Conservation (phyloP, 2,329 filamentous ascomycete genomes). For the Fusarium sambucinum region DNA sequence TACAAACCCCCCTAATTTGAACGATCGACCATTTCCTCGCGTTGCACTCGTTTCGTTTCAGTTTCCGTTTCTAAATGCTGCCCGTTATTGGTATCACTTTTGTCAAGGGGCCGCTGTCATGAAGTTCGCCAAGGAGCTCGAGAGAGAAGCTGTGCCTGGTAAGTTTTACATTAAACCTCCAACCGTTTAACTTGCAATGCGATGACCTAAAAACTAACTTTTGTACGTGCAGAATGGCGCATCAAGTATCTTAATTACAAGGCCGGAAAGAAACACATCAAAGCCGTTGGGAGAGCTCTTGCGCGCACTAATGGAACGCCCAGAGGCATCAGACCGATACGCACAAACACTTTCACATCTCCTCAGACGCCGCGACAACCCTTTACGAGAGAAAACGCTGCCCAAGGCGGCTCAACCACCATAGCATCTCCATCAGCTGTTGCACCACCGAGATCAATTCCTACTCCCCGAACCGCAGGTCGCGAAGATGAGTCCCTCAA, state of each 20-base stretch:
- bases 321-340: constrained; percentile 51
- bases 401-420: constrained; percentile 16
- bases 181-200: not conserved
- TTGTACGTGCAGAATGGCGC: constrained; percentile 76
- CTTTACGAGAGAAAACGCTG: constrained; percentile 16
- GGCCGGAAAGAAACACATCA: constrained; percentile 93
- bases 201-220: constrained; percentile 12
- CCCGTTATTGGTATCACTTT: constrained; percentile 21
- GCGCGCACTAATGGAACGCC: constrained; percentile 70
- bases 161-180: constrained; percentile 41
- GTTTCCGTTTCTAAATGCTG: constrained; percentile 30
- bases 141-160: constrained; percentile 88
- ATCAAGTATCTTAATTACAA: constrained; percentile 97
- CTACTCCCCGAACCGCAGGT: constrained; percentile 23
- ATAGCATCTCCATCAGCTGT: constrained; percentile 26
- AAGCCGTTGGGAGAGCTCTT: constrained; percentile 80
- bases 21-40: not conserved
- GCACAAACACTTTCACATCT: constrained; percentile 48
- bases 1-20: not conserved
- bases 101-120: constrained; percentile 54
- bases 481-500: constrained; percentile 59
- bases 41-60: constrained; percentile 6
- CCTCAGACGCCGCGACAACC: constrained; percentile 41
- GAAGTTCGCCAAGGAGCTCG: constrained; percentile 82
- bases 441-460: constrained; percentile 37